phyloP scores from a whole-genome alignment of 805 yeast genomes.

The Saccharomycopsis sp. region DNA sequence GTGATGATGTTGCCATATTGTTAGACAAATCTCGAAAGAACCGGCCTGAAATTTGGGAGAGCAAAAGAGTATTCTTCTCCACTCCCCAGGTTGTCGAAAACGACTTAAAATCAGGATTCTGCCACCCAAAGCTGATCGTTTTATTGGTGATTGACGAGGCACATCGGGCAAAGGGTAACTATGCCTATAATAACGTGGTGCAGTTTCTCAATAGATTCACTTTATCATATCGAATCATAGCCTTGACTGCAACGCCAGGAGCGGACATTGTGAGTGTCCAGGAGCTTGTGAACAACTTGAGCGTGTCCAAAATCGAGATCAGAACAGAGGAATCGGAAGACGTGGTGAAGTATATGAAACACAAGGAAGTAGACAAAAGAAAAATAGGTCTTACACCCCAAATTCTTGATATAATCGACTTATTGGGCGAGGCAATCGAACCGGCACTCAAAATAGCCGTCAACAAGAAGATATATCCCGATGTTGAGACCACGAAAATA shows the following conservation, averaged over 20 bases:
- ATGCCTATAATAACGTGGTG: constrained; percentile 83
- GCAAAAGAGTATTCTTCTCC: constrained; percentile 76
- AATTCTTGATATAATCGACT: constrained; percentile 47
- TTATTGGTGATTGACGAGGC: constrained; percentile 92
- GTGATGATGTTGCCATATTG: constrained; percentile 70
- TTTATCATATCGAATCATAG: constrained; percentile 66
- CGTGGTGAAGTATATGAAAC: constrained; percentile 69
- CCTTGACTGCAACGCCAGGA: constrained; percentile 95
- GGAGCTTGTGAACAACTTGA: constrained; percentile 65
- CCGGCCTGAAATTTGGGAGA: constrained; percentile 71
- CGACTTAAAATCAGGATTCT: constrained; percentile 67
- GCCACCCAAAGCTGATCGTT: constrained; percentile 69
- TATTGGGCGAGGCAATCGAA: constrained; percentile 54
- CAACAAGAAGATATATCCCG: constrained; percentile 53
- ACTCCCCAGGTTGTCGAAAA: constrained; percentile 96
- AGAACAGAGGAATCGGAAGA: constrained; percentile 82
- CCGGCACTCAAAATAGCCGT: constrained; percentile 63
- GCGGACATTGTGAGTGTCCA: constrained; percentile 84
- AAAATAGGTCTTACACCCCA: constrained; percentile 48
- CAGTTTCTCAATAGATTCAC: constrained; percentile 55
- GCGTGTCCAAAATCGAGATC: constrained; percentile 72
- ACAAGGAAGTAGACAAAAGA: constrained; percentile 53
- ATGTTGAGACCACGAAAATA: constrained; percentile 58
- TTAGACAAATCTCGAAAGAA: constrained; percentile 51
- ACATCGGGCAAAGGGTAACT: constrained; percentile 85